Evolutionary conservation across 2,329 filamentous ascomycete species (phyloP), one percentile per base, ranked within the genome.

Genomic region (Pseudogymnoascus sp.): DNA sequence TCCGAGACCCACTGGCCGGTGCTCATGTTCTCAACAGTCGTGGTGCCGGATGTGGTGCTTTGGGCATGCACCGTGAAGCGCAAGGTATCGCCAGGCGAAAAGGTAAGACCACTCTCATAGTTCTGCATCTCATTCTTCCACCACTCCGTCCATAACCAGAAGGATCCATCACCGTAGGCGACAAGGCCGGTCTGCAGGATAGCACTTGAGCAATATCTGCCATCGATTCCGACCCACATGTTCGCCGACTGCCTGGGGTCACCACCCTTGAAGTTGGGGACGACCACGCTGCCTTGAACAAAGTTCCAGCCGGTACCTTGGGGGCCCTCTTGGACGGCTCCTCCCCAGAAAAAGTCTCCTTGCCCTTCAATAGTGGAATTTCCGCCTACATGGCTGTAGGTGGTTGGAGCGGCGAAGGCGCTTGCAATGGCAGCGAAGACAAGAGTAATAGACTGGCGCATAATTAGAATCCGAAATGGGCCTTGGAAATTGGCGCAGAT

Each of bases 181-280:
- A 75, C 81, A 36, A 84, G 71, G 15, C 81, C 82, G 0, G 80
- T 79, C 68, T 83, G 81, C 7, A 84, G 71, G 58, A 84, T 82
- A 5, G 80, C 79, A 2, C 72, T 73, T 33, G 68, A 70, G 71
- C 80, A 84, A 3, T 80, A 81, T 66, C 83, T 79, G 12, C 82
- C 82, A 62, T 84, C 82, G 63, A 84, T 84, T 17, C 82, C 82
- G 5, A 84, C 81, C 82, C 80, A 84, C 15, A 79, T 81, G 3
- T 78, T 78, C 27, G 78, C 79, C 41, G 78, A 76, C 68, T 80
- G 42, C 3, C 7, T 3, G 13, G 42, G 25, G 25, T 29, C 25
- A 13, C 42, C 42, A 8, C 25, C 42, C 13, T 7, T 48, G 42
- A 48, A 48, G 25, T 29, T 48, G 25, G 42, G 42, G 25, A 48